Evolutionary conservation across 2,329 filamentous ascomycete species (phyloP).

Genomic region (Xylariaceae sp.): DNA sequence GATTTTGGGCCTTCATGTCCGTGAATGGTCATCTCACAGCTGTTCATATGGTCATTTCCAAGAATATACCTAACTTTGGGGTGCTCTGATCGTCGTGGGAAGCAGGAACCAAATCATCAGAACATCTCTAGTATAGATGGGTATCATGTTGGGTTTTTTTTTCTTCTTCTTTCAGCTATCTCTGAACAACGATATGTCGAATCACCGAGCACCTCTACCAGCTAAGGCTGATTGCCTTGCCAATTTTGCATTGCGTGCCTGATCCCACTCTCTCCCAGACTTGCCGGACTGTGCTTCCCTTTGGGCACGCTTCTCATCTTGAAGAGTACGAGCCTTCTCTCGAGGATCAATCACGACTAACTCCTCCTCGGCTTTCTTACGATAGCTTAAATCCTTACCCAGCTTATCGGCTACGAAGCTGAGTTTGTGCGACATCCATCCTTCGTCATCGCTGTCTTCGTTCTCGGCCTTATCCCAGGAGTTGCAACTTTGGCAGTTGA

Average conservation of each 20-base stretch:
- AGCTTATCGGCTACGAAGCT: slow-evolving; percentile 85
- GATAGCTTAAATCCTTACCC: slow-evolving; percentile 88
- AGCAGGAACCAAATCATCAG: no score
- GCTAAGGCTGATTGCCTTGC: slow-evolving; percentile 48
- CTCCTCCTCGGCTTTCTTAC: slow-evolving; percentile 86
- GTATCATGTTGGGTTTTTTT: background rate
- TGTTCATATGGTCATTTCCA: no score
- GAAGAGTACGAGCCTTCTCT: slow-evolving; percentile 71
- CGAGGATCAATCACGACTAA: slow-evolving; percentile 89
- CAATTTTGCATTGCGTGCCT: slow-evolving; percentile 53
- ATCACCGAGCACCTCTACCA: slow-evolving; percentile 52
- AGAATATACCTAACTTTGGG: no score
- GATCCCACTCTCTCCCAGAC: slow-evolving; percentile 56
- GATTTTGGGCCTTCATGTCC: no score
- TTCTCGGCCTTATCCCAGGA: slow-evolving; percentile 66
- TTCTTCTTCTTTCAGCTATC: background rate
- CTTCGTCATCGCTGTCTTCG: slow-evolving; percentile 55
- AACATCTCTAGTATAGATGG: no score
- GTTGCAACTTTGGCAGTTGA: slow-evolving; percentile 87
- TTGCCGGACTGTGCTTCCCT: slow-evolving; percentile 48
- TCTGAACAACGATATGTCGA: no score
- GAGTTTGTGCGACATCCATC: slow-evolving; percentile 83
- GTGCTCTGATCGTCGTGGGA: no score
- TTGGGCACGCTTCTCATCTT: slow-evolving; percentile 58
- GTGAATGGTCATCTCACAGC: no score